Conservation (phyloP, 2,329 filamentous ascomycete genomes). For the Epichloe gansuensis region DNA sequence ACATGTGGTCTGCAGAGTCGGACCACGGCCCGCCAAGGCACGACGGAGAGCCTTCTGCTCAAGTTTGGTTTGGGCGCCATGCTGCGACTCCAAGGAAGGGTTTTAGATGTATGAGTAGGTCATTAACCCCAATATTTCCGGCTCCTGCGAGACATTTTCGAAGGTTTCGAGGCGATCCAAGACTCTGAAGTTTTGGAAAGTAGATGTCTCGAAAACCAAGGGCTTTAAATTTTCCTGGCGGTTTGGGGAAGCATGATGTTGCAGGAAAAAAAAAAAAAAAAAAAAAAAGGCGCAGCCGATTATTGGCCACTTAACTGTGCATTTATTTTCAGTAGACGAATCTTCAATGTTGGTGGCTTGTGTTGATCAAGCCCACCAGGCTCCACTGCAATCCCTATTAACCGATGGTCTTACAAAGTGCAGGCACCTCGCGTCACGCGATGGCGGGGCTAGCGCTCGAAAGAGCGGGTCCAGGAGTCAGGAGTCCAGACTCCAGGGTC, state of each 20-base stretch:
- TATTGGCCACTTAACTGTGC: background rate
- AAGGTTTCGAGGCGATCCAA: background rate
- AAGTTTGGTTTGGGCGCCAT: background rate
- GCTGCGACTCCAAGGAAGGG: background rate
- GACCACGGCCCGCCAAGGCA: background rate
- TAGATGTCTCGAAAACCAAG: background rate
- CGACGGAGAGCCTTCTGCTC: background rate
- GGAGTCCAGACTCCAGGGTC: too few relatives aligned
- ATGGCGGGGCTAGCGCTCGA: too few relatives aligned
- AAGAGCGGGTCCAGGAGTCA: too few relatives aligned
- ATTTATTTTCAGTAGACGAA: too few relatives aligned
- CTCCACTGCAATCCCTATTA: too few relatives aligned
- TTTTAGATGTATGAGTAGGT: background rate
- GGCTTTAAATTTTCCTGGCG: background rate
- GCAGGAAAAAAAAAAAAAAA: background rate
- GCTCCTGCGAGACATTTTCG: background rate
- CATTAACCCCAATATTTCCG: background rate
- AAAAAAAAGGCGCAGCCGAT: background rate
- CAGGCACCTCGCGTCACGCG: too few relatives aligned
- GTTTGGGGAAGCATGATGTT: background rate
- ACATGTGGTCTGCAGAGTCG: conserved; percentile 26
- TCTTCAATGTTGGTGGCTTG: too few relatives aligned
- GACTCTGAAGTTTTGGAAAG: background rate
- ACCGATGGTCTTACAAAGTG: too few relatives aligned
- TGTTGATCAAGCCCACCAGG: too few relatives aligned